Evolutionary conservation across 129 eudicot genomes (phyloP), one percentile per base, ranked within the genome.

Genomic region (Pulicaria dysenterica): DNA sequence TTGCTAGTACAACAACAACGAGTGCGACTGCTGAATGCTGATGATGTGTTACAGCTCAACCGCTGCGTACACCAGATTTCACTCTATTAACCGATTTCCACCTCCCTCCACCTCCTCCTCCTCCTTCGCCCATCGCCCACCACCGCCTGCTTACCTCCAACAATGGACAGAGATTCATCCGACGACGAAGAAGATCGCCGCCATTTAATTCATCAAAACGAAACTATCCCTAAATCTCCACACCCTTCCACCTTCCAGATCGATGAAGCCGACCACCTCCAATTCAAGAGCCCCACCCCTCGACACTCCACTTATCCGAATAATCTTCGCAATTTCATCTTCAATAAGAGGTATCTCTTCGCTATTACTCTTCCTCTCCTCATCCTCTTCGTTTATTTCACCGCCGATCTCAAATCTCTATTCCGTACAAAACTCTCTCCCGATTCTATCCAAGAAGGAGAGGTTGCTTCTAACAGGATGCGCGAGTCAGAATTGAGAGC

Each of bases 111-210:
- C 64, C 9, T n/a, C 47, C 51, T 42, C 76, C 51, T 39, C 63
- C 55, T 42, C 46, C 67, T 19, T 10, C 59, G n/a, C 40, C 58
- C 46, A 39, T 51, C 36, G 31, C 50, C 39, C 9, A 48, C 62
- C n/a, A 48, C 19, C 50, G 11, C 60, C 54, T 7, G 5, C 62
- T 45, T 8, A 6, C 53, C 38, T n/a, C 8, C 12, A 37, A 58
- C 12, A 73, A 90, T 88, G 92, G 85, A 81, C 12, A 72, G 80
- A 58, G 82, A 85, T 4, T 68, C 77, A 14, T 88, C 93, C 10
- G 95, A 89, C 70, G 96, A 90, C 15, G 98, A 94, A 72, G 98
- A 88, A 16, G 95, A 93, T 70, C 84, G 75, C 36, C 80, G 70
- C 44, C 78, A 83, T 69, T 80, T 94, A 39, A 86, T 94, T 51